Conservation (phyloP, 306 rosid species). For the Gastrolobium villosum region DNA sequence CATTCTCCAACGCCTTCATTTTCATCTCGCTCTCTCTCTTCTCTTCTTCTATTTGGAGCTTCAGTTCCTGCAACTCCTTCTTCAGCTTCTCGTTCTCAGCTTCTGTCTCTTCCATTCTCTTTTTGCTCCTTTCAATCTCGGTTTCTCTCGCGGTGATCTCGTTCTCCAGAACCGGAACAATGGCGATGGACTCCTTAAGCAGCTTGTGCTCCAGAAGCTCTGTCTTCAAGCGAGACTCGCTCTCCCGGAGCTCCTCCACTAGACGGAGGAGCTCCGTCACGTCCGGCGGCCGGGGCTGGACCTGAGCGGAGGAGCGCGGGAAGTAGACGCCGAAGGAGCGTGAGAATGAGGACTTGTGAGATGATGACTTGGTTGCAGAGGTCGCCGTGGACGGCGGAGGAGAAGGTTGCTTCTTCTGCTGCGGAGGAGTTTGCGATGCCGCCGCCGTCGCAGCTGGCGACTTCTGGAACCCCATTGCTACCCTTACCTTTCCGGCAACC, state of each 20-base stretch:
- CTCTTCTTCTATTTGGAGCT: slow-evolving; percentile 53
- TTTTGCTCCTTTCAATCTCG: slow-evolving; percentile 65
- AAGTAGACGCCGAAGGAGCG: slow-evolving; percentile 89
- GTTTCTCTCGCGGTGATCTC: slow-evolving; percentile 67
- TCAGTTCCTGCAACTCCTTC: slow-evolving; percentile 57
- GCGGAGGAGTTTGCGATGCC: slow-evolving; percentile 61
- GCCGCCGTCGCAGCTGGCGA: slow-evolving; percentile 65
- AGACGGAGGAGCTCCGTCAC: slow-evolving; percentile 83
- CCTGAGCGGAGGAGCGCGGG: slow-evolving; percentile 97
- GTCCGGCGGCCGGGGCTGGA: slow-evolving; percentile 95
- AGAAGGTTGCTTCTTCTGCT: slow-evolving; percentile 57
- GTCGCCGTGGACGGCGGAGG: slow-evolving; percentile 62
- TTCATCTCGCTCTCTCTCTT: slow-evolving; percentile 57
- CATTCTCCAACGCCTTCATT: slow-evolving; percentile 67
- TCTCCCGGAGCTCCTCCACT: slow-evolving; percentile 91
- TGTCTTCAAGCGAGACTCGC: slow-evolving; percentile 87
- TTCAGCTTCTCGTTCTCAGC: slow-evolving; percentile 63
- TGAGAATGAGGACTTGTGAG: slow-evolving; percentile 84
- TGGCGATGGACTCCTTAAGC: slow-evolving; percentile 77
- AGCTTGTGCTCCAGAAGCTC: slow-evolving; percentile 93
- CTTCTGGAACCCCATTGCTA: slow-evolving; percentile 88
- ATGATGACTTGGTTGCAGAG: slow-evolving; percentile 56
- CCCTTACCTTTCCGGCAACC: slow-evolving; percentile 93
- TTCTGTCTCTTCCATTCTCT: slow-evolving; percentile 57
- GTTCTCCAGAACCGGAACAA: slow-evolving; percentile 78